Percentiles rank a stretch among this genome's conserved stretches.
These are phyloP conservation scores for Ophiosphaerella herpotricha DNA, from an alignment of 2,329 filamentous ascomycete genomes.

Conservation along the genomic window DNA sequence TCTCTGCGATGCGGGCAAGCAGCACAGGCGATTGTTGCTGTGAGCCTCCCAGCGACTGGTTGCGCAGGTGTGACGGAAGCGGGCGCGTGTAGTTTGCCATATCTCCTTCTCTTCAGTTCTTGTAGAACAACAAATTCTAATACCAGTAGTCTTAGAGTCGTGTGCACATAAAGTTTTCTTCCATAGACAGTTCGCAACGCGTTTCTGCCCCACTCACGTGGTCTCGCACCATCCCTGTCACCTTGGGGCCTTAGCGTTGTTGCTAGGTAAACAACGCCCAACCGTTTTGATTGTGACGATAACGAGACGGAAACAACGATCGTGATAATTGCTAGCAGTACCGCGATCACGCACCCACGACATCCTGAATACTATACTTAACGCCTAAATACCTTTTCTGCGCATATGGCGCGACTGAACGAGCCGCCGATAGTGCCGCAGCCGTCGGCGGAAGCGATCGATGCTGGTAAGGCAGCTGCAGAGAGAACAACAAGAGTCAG, in stretches of 20 bases:
- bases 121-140: not conserved
- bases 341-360: conserved; percentile 9
- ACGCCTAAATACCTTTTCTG: conserved; percentile 40
- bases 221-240: conserved; percentile 7
- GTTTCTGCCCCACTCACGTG: conserved; percentile 35
- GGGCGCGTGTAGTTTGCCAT: conserved; percentile 50
- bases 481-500: not conserved
- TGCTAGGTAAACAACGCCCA: conserved; percentile 43
- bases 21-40: conserved; percentile 70
- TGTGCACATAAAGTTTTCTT: too few species aligned
- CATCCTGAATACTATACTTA: conserved; percentile 31
- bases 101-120: not conserved
- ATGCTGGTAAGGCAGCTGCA: conserved; percentile 43
- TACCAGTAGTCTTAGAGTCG: not conserved
- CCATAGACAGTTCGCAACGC: conserved; percentile 7
- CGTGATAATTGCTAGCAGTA: conserved; percentile 17
- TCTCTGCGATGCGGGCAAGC: conserved; percentile 78
- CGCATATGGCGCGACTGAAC: conserved; percentile 79
- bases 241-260: conserved; percentile 18
- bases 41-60: conserved; percentile 45
- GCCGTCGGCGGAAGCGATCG: conserved; percentile 67
- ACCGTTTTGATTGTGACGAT: conserved; percentile 28
- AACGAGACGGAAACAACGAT: conserved; percentile 39
- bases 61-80: conserved; percentile 68
- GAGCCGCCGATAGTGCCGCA: conserved; percentile 60